Evolutionary conservation across 129 eudicot genomes (phyloP).

Genomic region (Flaveria trinervia): DNA sequence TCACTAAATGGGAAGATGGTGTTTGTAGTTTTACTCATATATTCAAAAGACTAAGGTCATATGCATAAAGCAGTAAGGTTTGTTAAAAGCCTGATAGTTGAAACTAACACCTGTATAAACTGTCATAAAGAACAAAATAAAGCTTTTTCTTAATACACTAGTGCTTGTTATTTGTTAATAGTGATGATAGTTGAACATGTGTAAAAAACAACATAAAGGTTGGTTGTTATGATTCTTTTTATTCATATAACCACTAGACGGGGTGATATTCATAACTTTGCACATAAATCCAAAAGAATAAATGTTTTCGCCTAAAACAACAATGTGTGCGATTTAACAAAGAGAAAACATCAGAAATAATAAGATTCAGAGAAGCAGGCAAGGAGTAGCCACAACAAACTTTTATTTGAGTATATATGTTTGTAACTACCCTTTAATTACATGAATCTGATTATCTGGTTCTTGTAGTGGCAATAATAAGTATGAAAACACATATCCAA

Average conservation of each 20-base stretch:
- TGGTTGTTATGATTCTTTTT: slow-evolving; percentile 3
- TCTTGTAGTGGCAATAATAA: not conserved
- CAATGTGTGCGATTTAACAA: not conserved
- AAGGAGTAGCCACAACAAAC: not conserved
- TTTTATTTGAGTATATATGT: not conserved
- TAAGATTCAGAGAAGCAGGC: not conserved
- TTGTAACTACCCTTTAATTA: not conserved
- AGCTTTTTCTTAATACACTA: too few species aligned
- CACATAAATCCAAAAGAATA: not conserved
- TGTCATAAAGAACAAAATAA: not conserved
- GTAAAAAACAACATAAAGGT: slow-evolving; percentile 30
- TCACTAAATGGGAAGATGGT: not conserved
- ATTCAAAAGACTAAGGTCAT: not conserved
- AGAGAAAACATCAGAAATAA: not conserved
- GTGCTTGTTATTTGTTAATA: slow-evolving; percentile 35
- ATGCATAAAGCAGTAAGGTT: not conserved
- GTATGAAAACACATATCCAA: not conserved
- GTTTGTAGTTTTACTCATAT: not conserved
- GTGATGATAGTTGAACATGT: slow-evolving; percentile 86
- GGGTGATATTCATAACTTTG: not conserved
- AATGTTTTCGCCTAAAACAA: not conserved
- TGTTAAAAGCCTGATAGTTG: not conserved
- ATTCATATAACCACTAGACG: not conserved
- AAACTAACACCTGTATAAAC: not conserved
- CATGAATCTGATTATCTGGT: not conserved